Evolutionary conservation across 1,139 yeast genomes (phyloP), one percentile per base, ranked within the genome.

Genomic region (Kazachstania sp.): DNA sequence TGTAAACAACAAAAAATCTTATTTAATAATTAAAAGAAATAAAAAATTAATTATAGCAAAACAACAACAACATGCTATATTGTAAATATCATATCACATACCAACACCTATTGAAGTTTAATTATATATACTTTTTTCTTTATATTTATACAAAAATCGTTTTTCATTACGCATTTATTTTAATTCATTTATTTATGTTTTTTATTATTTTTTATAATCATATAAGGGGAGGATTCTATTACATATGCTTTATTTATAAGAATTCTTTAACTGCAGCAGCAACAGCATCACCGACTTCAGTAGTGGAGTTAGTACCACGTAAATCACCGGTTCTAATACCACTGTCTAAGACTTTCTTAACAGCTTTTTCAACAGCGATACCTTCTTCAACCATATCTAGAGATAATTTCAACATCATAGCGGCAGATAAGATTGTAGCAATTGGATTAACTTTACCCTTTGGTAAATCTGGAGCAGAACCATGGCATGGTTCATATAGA

Each of bases 401-500:
- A 26, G 96, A 86, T 54, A 92, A 78, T 64, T 94, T 81, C 71
- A 92, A 78, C 97, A 92, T 90, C 95, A 92, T 85, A 34, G 97
- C 97, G 12, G 85, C 95, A 16, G 97, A 88, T 61, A 92, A 76
- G 59, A 92, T 90, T 30, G 97, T 86, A 44, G 97, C 98, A 48
- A 90, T 71, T 46, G 98, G 98, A 69, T 92, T 92, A 49, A 88
- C 98, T 71, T 86, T 84, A 66, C 87, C 86, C 51, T 72, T 73
- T 46, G 83, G 83, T 64, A 92, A 78, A 68, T 92, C 98, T 40
- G 98, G 98, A 28, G 98, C 98, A 39, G 96, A 84, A 43, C 98
- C 98, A 67, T 92, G 98, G 65, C 97, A 90, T 56, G 98, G 98
- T 71, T 92, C 98, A 67, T 92, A 92, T 54, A 92, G 75, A 52